Base-by-base conservation (phyloP, 129 eudicot species). In the Artemisia annua region DNA sequence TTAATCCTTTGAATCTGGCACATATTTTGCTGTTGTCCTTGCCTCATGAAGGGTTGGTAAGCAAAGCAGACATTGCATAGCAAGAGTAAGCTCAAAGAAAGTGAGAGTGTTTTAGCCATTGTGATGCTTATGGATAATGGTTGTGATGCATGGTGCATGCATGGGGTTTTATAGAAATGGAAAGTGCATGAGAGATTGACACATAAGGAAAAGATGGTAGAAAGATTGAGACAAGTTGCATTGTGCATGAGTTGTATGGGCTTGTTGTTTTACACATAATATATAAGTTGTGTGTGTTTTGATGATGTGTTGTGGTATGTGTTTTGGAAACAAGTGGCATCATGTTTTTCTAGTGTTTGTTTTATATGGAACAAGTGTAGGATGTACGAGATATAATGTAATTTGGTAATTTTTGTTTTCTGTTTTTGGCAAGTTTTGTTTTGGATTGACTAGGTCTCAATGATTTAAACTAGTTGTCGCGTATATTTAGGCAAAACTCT, bases 1-100 rank as follows among this genome's bases (percentile, higher is more conserved):
- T 68, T 82, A 50, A 91, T 58, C 10, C 82, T 76, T 14, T 71
- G 53, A 59, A 91, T 69, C 50, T 80, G 89, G 69, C 95, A 91
- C 73, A 83, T 64, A n/a, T 76, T 80, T 61, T 81, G 79, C 26
- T 72, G 62, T n/a, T 63, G 80, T 65, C 28, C 64, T 55, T 62
- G 81, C 7, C 7, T 32, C 7, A 32, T 32, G 6, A 51, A 73
- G 2, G 77, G 73, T 64, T 58, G 70, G 50, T 57, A 61, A 79
- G 89, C 84, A 54, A 83, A 26, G 68, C 85, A 79, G 35, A 74
- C 79, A 70, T 70, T 72, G 72, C 54, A 71, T 55, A 81, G 63
- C 5, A 82, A 14, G 35, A 82, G 51, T 46, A 78, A 63, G 58
- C 64, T 56, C 28, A 82, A 54, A 20, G 85, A 73, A 66, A 83